These are phyloP conservation scores for Eutypa lata DNA, from an alignment of 2,329 filamentous ascomycete genomes.

Conservation along the genomic window DNA sequence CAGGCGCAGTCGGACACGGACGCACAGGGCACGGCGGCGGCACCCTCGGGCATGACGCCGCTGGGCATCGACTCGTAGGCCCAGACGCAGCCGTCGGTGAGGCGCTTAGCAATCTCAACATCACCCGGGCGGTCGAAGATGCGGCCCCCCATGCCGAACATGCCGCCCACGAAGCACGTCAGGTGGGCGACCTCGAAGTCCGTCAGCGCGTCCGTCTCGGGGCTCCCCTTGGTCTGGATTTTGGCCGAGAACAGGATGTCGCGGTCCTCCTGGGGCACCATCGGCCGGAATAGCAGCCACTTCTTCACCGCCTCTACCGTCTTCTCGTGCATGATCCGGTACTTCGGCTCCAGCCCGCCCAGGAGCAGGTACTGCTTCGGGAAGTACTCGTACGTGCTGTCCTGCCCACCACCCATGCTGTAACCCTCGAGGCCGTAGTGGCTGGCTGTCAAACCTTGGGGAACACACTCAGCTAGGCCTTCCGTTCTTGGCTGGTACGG, in stretches of 20 bases:
- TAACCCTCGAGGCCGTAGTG: slow-evolving; percentile 45
- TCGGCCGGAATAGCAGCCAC: slow-evolving; percentile 73
- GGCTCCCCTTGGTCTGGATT: slow-evolving; percentile 44
- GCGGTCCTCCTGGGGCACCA: slow-evolving; percentile 62
- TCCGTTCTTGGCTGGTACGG: neutral
- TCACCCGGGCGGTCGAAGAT: slow-evolving; percentile 58
- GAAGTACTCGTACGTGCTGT: slow-evolving; percentile 72
- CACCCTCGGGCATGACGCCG: slow-evolving; percentile 64
- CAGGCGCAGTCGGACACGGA: slow-evolving; percentile 47
- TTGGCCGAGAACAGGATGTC: slow-evolving; percentile 75
- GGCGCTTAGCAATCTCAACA: slow-evolving; percentile 59
- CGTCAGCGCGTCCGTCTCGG: slow-evolving; percentile 35
- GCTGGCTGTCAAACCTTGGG: slow-evolving; percentile 55
- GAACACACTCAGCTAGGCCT: slow-evolving; percentile 45
- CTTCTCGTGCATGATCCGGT: slow-evolving; percentile 68
- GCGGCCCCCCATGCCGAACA: slow-evolving; percentile 64
- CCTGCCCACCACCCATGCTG: slow-evolving; percentile 63
- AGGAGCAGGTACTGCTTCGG: slow-evolving; percentile 73
- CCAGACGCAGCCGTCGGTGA: slow-evolving; percentile 70
- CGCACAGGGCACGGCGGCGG: slow-evolving; percentile 47
- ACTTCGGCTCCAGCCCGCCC: slow-evolving; percentile 70
- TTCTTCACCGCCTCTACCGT: slow-evolving; percentile 66
- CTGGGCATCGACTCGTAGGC: slow-evolving; percentile 58
- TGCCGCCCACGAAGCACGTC: slow-evolving; percentile 68
- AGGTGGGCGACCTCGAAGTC: slow-evolving; percentile 63